Percentiles rank a stretch among this genome's conserved stretches.
Conservation (phyloP, 192 early-diverging fungal species). For the Gryganskiella cystojenkinii region DNA sequence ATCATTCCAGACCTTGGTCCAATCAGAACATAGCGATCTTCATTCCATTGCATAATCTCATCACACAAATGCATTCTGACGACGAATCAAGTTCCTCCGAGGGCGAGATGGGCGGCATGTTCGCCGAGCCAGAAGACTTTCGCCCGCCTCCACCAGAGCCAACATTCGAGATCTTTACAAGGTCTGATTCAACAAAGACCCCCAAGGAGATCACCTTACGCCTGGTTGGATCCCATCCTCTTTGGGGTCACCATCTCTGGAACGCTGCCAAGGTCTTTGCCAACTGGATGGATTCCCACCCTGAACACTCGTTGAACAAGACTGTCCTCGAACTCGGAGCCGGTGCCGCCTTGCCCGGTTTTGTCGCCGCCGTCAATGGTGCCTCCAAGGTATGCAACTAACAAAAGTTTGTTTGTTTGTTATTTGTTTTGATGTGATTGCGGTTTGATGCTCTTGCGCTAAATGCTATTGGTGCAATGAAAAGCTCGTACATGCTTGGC, state of each 20-base stretch:
- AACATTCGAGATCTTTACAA: conserved; percentile 65
- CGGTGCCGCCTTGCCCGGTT: conserved; percentile 83
- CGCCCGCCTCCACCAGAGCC: conserved; percentile 62
- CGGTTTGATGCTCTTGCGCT: background rate
- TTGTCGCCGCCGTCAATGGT: conserved; percentile 76
- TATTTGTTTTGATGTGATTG: background rate
- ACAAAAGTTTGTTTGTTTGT: background rate
- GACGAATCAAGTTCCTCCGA: conserved; percentile 39
- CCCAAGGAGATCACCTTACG: conserved; percentile 59
- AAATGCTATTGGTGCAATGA: too few relatives aligned
- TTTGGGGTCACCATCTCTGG: conserved; percentile 93
- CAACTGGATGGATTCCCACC: conserved; percentile 78
- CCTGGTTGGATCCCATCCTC: conserved; percentile 78
- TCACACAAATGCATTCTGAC: conserved; percentile 9
- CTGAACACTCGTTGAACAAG: conserved; percentile 67
- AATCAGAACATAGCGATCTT: too few relatives aligned
- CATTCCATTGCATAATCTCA: background rate
- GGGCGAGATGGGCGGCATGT: conserved; percentile 50
- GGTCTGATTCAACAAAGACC: conserved; percentile 49
- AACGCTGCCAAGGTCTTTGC: conserved; percentile 89
- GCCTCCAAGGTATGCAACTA: conserved; percentile 64
- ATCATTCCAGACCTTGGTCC: too few relatives aligned
- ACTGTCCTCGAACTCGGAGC: conserved; percentile 86
- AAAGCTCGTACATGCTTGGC: too few relatives aligned
- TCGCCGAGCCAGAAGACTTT: conserved; percentile 33